Base-by-base conservation (phyloP, 2,329 filamentous ascomycete genomes). In the Paecilomyces fulvus region DNA sequence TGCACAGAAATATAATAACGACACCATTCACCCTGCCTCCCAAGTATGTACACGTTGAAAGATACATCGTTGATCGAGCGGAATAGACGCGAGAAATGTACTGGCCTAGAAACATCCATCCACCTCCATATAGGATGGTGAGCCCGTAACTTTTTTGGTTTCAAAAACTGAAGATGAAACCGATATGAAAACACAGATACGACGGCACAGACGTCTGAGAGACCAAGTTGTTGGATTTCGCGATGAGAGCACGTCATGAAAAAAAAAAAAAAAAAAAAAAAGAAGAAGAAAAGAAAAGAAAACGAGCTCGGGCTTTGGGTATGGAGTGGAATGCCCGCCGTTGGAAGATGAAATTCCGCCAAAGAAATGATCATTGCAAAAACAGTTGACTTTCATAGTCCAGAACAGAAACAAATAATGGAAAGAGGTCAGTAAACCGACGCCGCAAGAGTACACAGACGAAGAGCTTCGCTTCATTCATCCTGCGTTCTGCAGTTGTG, bases 401-500 rank as follows among this genome's bases (percentile, higher is more conserved):
- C n/a, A 43, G 37, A 43, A 17, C n/a, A 43, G n/a, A 43, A 43
- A 43, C 37, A 37, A 37, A 43, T 43, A 17, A 17, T 17, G 52
- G 50, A 55, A 49, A 33, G 52, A 52, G 57, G 25, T 55, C 59
- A 30, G 37, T 23, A 60, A 56, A 57, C 14, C 53, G 60, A 59
- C 54, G 61, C 61, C 64, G 64, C 60, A 64, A 30, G 58, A 55
- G 37, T 58, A 49, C 20, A 31, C 25, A 12, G 17, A 17, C 30
- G 25, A 37, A 30, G 10, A 53, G 23, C 17, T 46, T 53, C 54
- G 60, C 60, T 56, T 57, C 59, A 28, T 56, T 57, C 59, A 28
- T 53, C n/a, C 31, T 7, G 55, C 56, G 52, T 59, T 61, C 49
- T 64, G 57, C 56, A 63, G 61, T 7, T 68, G 64, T 11, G 69